Evolutionary conservation across 495 filamentous ascomycete genomes (phyloP).

Genomic region (Astrothelium subdiscretum): DNA sequence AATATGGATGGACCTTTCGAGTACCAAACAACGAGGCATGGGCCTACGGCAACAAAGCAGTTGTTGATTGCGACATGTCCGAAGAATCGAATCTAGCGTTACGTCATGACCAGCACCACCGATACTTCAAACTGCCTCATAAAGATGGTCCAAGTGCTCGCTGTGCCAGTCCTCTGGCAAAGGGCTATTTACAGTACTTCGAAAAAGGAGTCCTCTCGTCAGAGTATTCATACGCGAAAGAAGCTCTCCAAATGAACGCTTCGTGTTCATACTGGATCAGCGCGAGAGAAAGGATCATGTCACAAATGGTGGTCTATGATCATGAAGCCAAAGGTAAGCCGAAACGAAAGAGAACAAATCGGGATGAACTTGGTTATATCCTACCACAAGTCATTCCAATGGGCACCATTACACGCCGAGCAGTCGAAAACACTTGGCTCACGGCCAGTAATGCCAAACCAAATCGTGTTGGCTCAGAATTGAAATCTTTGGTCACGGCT

Average conservation of each 20-base stretch:
- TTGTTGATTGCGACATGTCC: slow-evolving; percentile 60
- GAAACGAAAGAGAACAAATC: neutral
- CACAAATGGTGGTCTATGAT: slow-evolving; percentile 86
- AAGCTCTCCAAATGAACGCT: slow-evolving; percentile 95
- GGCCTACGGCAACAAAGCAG: slow-evolving; percentile 56
- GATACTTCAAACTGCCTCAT: slow-evolving; percentile 91
- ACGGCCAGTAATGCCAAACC: slow-evolving; percentile 93
- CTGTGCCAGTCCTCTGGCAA: slow-evolving; percentile 77
- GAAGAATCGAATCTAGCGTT: slow-evolving; percentile 57
- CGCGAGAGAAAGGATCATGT: slow-evolving; percentile 79
- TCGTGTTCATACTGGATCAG: slow-evolving; percentile 99
- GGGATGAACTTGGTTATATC: slow-evolving; percentile 61
- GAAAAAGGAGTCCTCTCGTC: slow-evolving; percentile 79
- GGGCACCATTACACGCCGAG: slow-evolving; percentile 93
- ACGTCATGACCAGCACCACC: slow-evolving; percentile 50
- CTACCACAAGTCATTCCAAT: slow-evolving; percentile 98
- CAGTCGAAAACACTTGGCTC: slow-evolving; percentile 96
- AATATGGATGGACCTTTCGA: slow-evolving; percentile 82
- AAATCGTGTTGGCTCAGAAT: slow-evolving; percentile 90
- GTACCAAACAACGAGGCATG: slow-evolving; percentile 53
- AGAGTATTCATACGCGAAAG: slow-evolving; percentile 78
- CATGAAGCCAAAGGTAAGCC: slow-evolving; percentile 33
- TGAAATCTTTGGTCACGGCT: slow-evolving; percentile 93
- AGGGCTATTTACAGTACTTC: slow-evolving; percentile 81
- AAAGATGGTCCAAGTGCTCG: slow-evolving; percentile 82